Conservation (phyloP, 306 rosid genomes). For the Corylus heterophylla region DNA sequence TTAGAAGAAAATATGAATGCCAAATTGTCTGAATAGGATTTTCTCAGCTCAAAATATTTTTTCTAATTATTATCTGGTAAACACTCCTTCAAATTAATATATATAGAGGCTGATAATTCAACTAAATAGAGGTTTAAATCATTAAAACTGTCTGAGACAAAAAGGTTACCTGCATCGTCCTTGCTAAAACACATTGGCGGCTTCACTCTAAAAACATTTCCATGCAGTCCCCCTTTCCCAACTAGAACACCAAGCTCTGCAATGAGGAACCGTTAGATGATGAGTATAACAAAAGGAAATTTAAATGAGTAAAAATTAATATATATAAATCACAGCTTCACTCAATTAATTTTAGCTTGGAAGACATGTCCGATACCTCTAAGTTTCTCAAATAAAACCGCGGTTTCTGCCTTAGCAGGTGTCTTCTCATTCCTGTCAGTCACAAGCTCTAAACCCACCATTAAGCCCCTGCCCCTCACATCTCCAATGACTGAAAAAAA, state of each 20-base stretch:
- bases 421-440: constrained; percentile 62
- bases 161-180: constrained; percentile 76
- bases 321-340: neutral
- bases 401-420: constrained; percentile 85
- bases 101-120: neutral
- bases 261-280: constrained; percentile 27
- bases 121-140: neutral
- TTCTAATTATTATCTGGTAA: neutral
- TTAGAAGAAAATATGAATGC: neutral
- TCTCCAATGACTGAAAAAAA: constrained; percentile 70
- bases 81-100: neutral
- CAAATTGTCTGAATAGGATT: neutral
- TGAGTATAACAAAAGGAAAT: constrained; percentile 15
- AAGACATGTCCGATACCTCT: constrained; percentile 50
- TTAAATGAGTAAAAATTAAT: neutral
- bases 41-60: neutral
- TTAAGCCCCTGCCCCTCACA: constrained; percentile 85
- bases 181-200: constrained; percentile 92
- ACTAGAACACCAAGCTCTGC: constrained; percentile 79
- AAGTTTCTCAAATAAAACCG: constrained; percentile 69
- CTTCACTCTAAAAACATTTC: constrained; percentile 84
- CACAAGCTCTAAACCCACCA: constrained; percentile 80
- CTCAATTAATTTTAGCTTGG: neutral
- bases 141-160: neutral
- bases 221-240: constrained; percentile 91